Base-by-base conservation (phyloP, 2,329 filamentous ascomycete genomes). In the Pestalotiopsis sp. region DNA sequence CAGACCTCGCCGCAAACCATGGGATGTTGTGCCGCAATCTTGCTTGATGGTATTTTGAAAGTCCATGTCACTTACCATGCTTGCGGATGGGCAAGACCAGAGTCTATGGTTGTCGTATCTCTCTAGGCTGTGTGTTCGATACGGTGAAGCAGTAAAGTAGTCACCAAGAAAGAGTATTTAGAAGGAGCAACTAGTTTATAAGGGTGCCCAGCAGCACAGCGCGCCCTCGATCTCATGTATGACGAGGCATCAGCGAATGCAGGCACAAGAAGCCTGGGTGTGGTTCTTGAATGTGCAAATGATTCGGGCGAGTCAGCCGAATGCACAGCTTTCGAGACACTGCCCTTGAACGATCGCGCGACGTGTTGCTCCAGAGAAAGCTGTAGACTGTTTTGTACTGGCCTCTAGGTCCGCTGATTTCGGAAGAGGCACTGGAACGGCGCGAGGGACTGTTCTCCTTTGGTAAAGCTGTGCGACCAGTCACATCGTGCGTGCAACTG, bases 11-110 rank as follows among this genome's bases (percentile, higher is more conserved):
- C 41, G 41, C 41, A n/a, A 49, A 14, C 41, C 13, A 49, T 1
- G 41, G 41, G 13, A 49, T 14, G 7, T 49, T 49, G 41, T n/a
- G 45, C 45, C 45, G 45, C 25, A 23, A 59, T 27, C 23, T 59
- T 27, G 57, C 57, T 11, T 13, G 25, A 59, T 59, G 36, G 57
- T 13, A 27, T 9, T 5, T 20, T 23, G 25, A 59, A 13, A 58
- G 25, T 58, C 20, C 14, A n/a, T 14, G 17, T 23, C 11, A 67
- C 65, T 62, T n/a, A 67, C 65, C 65, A 67, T 67, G 59, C 57
- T 63, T 67, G 65, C 65, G 49, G 11, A 36, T 57, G 65, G 65
- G 65, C 65, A 67, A 62, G 65, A 57, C 27, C 64, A 31, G 17
- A 39, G 52, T 11, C 58, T 41, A 31, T 66, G 31, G n/a, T 23